A percentile compares a stretch with the other conserved stretches of the same genome.
These are phyloP conservation scores for Globisporangium lucens DNA, from an alignment of 352 stramenopile species.

Conservation along the genomic window DNA sequence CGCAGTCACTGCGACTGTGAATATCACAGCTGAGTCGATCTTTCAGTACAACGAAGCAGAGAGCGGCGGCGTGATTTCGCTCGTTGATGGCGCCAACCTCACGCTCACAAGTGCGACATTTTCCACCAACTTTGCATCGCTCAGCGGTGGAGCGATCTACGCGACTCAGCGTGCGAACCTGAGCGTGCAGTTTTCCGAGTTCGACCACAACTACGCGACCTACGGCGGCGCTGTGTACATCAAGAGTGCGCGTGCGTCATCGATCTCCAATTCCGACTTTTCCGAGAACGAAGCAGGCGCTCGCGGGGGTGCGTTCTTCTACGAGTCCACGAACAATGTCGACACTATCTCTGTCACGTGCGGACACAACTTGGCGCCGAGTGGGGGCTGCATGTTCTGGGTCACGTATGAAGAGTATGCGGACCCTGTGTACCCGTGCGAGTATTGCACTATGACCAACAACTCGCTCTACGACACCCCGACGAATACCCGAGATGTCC, in stretches of 20 bases:
- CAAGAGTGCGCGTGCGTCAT: constrained; percentile 13
- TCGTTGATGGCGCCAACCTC: constrained; percentile 13
- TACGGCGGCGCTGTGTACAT: constrained; percentile 43
- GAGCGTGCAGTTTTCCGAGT: constrained; percentile 14
- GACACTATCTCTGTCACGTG: constrained; percentile 27
- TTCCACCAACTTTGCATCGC: constrained; percentile 20
- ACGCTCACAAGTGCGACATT: constrained; percentile 20
- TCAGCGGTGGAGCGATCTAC: constrained; percentile 33
- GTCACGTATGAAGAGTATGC: constrained; percentile 25
- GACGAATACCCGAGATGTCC: constrained; percentile 56
- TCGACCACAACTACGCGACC: constrained; percentile 29
- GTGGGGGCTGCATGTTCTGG: constrained; percentile 68
- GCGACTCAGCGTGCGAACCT: constrained; percentile 22
- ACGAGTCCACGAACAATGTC: constrained; percentile 25
- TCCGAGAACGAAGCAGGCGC: constrained; percentile 28
- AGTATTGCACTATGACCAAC: constrained; percentile 29
- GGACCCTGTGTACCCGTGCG: constrained; percentile 31
- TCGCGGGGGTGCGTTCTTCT: constrained; percentile 54
- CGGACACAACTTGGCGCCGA: constrained; percentile 36
- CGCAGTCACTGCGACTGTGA: constrained; percentile 19
- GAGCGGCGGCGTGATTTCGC: constrained; percentile 28
- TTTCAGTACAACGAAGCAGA: constrained; percentile 43
- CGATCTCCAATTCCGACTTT: constrained; percentile 25
- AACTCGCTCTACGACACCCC: constrained; percentile 55
- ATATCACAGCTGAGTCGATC: constrained; percentile 13